These are phyloP conservation scores for Kappamyces sp. DNA, from an alignment of 192 early-diverging fungal species.

Conservation along the genomic window DNA sequence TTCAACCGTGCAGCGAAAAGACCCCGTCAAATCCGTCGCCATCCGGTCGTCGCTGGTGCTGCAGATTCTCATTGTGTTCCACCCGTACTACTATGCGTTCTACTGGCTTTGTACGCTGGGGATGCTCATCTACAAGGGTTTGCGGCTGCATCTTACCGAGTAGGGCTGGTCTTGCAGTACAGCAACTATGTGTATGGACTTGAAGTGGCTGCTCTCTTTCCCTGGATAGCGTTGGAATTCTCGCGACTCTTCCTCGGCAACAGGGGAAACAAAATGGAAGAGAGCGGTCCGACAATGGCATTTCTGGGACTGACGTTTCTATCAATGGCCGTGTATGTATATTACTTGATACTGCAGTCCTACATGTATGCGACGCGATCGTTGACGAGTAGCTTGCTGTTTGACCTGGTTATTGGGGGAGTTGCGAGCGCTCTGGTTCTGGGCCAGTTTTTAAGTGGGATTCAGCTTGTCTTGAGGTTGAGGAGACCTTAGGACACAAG, in stretches of 20 bases:
- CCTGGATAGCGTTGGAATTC: conserved; percentile 21
- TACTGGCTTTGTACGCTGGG: conserved; percentile 24
- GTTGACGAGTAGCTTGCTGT: conserved; percentile 9
- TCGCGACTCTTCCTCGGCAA: conserved; percentile 14
- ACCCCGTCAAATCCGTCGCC: too few species aligned
- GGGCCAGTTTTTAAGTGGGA: conserved; percentile 15
- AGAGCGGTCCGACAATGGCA: conserved; percentile 13
- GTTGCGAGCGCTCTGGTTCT: conserved; percentile 12
- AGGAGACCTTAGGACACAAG: background rate
- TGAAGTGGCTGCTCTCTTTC: conserved; percentile 26
- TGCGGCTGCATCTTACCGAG: conserved; percentile 13
- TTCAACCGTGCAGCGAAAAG: too few species aligned
- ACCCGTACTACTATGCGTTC: conserved; percentile 24
- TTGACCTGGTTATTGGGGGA: conserved; percentile 20
- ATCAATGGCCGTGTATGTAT: conserved; percentile 20
- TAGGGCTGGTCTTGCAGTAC: conserved; percentile 26
- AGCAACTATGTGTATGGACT: conserved; percentile 17
- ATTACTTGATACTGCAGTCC: conserved; percentile 29
- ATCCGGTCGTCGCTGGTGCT: conserved; percentile 27
- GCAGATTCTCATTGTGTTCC: conserved; percentile 32
- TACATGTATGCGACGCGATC: conserved; percentile 29
- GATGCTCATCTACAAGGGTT: conserved; percentile 33
- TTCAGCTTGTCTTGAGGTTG: background rate
- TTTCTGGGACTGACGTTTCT: conserved; percentile 25
- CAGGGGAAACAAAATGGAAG: conserved; percentile 36